Evolutionary conservation across 345 rosid genomes (phyloP), one percentile per base, ranked within the genome.

Genomic region (Garcia nutans): DNA sequence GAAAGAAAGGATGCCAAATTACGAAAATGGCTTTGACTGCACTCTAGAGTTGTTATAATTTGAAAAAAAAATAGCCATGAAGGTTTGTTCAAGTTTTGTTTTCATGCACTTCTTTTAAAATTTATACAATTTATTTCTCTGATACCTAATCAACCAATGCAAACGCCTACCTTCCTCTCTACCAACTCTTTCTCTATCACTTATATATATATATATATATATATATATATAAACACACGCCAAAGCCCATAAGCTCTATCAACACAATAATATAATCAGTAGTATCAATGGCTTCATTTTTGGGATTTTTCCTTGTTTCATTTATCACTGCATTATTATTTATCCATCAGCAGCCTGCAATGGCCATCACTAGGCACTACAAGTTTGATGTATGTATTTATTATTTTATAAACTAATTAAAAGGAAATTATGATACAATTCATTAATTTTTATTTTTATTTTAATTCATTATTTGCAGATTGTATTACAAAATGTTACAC

Each of bases 41-140:
- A 92, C 98, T 88, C 97, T 81, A 83, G 74, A 83, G 84, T 83
- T 74, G 89, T 87, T 90, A 88, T 82, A 85, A 88, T 28, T 28
- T 28, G 1, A 1, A 28, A 28, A 28, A 73, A 55, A 57, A 65
- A 74, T 54, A 23, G 16, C 6, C 76, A 61, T 58, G 65, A 5
- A 44, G 13, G 41, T 19, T 72, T 49, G 60, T 60, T 62, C 60
- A 26, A 20, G 68, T 49, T 26, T 47, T 61, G 58, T 28, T 37
- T 37, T 37, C 41, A 24, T 62, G 45, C 45, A 73, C 31, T 28
- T 28, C 2, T 28, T 28, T 28, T 28, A 28, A 47, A 61, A 45
- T 10, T 31, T 45, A 1, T 47, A 28, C 16, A 45, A 73, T 37
- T 4, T 37, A 73, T 37, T 4, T 37, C 17, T 72, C 20, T 8